A percentile compares a stretch with the other conserved stretches of the same genome.
Evolutionary conservation across 257 asterid genomes (phyloP).

Genomic region (Hygrophila difformis): DNA sequence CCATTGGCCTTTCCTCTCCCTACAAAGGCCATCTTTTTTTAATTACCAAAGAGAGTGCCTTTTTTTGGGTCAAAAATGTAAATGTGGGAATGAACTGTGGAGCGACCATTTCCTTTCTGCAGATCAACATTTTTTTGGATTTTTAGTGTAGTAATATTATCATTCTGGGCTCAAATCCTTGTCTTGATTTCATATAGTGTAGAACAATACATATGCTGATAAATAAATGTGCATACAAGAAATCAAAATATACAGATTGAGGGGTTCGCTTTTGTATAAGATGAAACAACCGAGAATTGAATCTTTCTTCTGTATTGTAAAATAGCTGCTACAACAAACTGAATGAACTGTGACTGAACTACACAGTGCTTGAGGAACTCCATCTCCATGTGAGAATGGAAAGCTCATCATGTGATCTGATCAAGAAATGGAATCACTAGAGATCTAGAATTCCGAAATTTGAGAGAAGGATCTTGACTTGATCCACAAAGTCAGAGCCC

Average conservation of each 20-base stretch:
- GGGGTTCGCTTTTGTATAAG: neutral
- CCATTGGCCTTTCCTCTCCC: conserved; percentile 11
- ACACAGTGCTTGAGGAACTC: neutral
- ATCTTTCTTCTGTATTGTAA: no score
- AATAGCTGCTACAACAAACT: conserved; percentile 12
- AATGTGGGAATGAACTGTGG: neutral
- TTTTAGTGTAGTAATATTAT: no score
- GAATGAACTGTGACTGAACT: conserved; percentile 1
- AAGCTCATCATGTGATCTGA: neutral
- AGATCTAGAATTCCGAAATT: conserved; percentile 88
- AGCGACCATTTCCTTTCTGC: neutral
- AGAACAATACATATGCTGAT: neutral
- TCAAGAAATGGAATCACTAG: conserved; percentile 31
- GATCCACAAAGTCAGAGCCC: conserved; percentile 94
- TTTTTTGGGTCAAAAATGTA: no score
- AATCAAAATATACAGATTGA: no score
- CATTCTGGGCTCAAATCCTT: no score
- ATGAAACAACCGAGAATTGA: neutral
- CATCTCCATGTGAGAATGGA: no score
- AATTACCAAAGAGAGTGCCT: no score
- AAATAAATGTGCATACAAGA: neutral
- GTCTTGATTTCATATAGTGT: no score
- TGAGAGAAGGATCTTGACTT: conserved; percentile 92
- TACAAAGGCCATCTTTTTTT: neutral
- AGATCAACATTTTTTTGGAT: no score